Percentiles rank a stretch among this genome's conserved stretches.
These are phyloP conservation scores for Diaporthe australafricana DNA, from an alignment of 2,329 filamentous ascomycete genomes.

Conservation along the genomic window DNA sequence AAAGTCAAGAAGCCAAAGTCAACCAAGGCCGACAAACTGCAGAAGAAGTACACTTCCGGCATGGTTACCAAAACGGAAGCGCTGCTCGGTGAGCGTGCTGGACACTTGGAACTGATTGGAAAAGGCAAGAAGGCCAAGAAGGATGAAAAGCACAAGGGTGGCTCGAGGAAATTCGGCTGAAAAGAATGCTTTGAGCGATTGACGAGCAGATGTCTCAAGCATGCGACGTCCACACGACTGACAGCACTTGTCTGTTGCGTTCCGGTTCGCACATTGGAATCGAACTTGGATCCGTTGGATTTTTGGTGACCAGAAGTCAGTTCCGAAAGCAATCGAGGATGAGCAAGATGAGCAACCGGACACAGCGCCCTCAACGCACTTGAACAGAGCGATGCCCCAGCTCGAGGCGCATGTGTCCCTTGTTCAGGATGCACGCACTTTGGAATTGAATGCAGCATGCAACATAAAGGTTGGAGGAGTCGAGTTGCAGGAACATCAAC, in stretches of 20 bases:
- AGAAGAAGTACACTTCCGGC: conserved; percentile 66
- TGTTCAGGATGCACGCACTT: background rate
- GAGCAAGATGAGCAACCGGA: background rate
- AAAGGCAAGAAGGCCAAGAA: conserved; percentile 63
- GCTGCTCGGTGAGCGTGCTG: conserved; percentile 68
- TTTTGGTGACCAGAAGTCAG: background rate
- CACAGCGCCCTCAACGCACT: background rate
- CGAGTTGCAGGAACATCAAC: background rate
- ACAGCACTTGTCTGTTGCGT: background rate
- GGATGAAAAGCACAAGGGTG: conserved; percentile 56
- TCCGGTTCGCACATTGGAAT: background rate
- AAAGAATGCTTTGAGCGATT: background rate
- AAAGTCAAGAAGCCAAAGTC: conserved; percentile 51
- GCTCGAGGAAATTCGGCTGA: conserved; percentile 68
- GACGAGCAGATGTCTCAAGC: background rate
- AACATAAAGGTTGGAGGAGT: background rate
- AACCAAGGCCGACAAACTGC: conserved; percentile 61
- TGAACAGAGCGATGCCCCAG: background rate
- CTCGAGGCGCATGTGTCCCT: background rate
- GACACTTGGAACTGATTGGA: conserved; percentile 70
- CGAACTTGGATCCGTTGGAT: background rate
- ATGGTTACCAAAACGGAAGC: conserved; percentile 67
- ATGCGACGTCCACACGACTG: background rate
- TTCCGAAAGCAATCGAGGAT: background rate
- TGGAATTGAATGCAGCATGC: background rate